Base-by-base conservation (phyloP, 495 filamentous ascomycete genomes). In the Penicillium verhagenii region DNA sequence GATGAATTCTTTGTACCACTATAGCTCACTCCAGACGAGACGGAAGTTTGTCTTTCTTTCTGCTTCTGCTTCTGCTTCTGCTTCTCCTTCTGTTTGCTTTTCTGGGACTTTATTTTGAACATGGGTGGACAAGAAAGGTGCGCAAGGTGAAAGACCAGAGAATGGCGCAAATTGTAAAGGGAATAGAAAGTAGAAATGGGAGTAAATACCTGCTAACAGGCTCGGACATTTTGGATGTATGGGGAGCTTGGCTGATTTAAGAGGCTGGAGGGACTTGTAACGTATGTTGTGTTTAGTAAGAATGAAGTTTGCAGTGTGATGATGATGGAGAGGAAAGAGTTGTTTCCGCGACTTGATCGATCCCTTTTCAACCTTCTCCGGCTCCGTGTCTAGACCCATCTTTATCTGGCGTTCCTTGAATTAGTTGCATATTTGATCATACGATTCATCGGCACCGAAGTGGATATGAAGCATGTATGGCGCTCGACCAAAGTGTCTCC, bases 41-140 rank as follows among this genome's bases (percentile, higher is more conserved):
- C 21, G 23, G 51, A 45, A 23, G 25, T 18, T 14, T 24, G 26
- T n/a, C 28, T 21, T 16, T 53, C n/a, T 42, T 53, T 53, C 42
- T 53, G 40, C 42, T 53, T 46, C 51, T 53, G 40, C 51, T 53
- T 46, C 51, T 53, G 18, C 42, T 53, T 53, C 42, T 53, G 40
- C 42, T 53, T 46, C 51, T 53, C 26, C 51, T 53, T 46, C 51
- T 53, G 18, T 29, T 53, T 47, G 38, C 16, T 5, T 20, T 47
- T 46, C 25, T 47, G 40, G 19, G 51, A 53, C 28, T 47, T 46
- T 42, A 5, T 53, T 53, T 20, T 46, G 29, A 53, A 53, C 51
- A 53, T 53, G 40, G 28, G 21, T 9, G 20, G 7, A 43, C 10
- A 8, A 10, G 20, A 20, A 43, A 43, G 9, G 13, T 23, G 40